Evolutionary conservation across 495 filamentous ascomycete genomes (phyloP).

Genomic region (Bacidia gigantensis): DNA sequence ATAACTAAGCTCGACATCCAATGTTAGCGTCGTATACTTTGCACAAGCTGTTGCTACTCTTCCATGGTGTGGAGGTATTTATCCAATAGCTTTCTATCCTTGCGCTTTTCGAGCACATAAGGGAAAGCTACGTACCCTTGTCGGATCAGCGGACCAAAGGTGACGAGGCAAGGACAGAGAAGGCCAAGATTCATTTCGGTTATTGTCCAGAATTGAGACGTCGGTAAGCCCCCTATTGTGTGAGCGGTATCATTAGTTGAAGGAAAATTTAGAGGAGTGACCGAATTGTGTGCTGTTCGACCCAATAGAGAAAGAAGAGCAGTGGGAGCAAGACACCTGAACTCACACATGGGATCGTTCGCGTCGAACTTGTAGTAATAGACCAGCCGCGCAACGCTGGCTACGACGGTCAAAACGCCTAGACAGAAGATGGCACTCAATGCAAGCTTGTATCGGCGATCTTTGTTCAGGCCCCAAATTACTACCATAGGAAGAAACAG

Average conservation of each 20-base stretch:
- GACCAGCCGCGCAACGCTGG: background rate
- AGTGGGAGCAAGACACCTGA: too few relatives aligned
- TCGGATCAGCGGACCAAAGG: background rate
- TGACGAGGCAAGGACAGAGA: background rate
- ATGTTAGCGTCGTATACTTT: too few relatives aligned
- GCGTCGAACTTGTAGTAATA: background rate
- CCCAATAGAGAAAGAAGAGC: too few relatives aligned
- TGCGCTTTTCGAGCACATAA: too few relatives aligned
- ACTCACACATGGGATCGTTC: background rate
- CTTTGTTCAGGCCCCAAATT: slow-evolving; percentile 22
- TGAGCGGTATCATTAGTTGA: too few relatives aligned
- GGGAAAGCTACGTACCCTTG: background rate
- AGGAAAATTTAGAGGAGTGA: too few relatives aligned
- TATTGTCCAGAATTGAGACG: background rate
- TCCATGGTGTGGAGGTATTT: too few relatives aligned
- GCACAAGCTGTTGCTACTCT: too few relatives aligned
- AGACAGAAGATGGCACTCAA: slow-evolving; percentile 26
- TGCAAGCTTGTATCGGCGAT: slow-evolving; percentile 21
- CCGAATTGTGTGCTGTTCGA: too few relatives aligned
- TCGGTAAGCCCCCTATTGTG: background rate
- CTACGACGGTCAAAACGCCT: slow-evolving; percentile 14
- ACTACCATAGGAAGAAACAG: slow-evolving; percentile 27
- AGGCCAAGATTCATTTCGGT: background rate
- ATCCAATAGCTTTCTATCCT: too few relatives aligned
- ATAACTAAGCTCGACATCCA: too few relatives aligned